Percentiles rank a stretch among this genome's conserved stretches.
phyloP scores from a whole-genome alignment of 208 protist genomes.

The Endotrypanum monterogeii region DNA sequence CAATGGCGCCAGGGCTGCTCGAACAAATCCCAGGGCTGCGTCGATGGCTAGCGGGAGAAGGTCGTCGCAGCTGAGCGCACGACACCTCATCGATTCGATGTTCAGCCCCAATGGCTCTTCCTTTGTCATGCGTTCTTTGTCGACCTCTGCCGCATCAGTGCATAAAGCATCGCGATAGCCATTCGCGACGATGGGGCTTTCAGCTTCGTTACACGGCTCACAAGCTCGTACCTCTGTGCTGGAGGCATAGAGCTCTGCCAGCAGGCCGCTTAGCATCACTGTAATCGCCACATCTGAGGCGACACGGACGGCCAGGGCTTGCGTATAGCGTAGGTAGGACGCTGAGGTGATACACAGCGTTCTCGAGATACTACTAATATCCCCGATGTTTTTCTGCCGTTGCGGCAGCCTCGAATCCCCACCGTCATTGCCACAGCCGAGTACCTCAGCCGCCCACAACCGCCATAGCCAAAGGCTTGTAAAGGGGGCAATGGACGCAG shows the following conservation, averaged over 20 bases:
- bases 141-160: neutral
- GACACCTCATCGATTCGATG: neutral
- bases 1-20: slow-evolving; percentile 16
- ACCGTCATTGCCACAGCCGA: slow-evolving; percentile 6
- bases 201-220: neutral
- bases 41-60: slow-evolving; percentile 17
- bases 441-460: slow-evolving; percentile 35
- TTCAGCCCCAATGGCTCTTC: neutral
- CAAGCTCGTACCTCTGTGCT: slow-evolving; percentile 12
- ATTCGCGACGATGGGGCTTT: neutral
- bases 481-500: slow-evolving; percentile 39
- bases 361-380: neutral
- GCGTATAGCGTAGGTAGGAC: slow-evolving; percentile 26
- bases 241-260: slow-evolving; percentile 33
- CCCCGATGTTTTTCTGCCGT: neutral
- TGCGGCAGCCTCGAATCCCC: neutral
- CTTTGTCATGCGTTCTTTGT: neutral
- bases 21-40: slow-evolving; percentile 22
- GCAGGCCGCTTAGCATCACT: slow-evolving; percentile 20
- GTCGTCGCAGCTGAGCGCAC: slow-evolving; percentile 14
- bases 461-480: slow-evolving; percentile 37
- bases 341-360: slow-evolving; percentile 26
- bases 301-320: slow-evolving; percentile 26
- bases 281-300: slow-evolving; percentile 14
- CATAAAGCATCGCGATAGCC: neutral